A percentile compares a stretch with the other conserved stretches of the same genome.
These are phyloP conservation scores for Amanita pseudoporphyria DNA, from an alignment of 768 basidiomycete genomes.

Conservation along the genomic window DNA sequence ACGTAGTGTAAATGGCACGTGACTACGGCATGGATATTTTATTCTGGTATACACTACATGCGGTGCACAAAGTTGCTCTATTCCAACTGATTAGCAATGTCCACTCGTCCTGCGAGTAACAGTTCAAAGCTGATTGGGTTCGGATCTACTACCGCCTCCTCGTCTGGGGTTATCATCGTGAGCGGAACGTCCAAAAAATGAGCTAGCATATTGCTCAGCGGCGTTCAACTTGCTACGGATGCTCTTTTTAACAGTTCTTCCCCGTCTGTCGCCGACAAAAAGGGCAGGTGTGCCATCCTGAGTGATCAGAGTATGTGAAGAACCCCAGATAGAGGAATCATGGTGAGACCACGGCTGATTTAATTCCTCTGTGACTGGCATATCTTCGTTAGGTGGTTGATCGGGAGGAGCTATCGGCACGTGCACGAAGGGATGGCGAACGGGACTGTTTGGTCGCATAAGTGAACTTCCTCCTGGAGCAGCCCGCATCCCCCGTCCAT, in stretches of 20 bases:
- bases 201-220: conserved; percentile 61
- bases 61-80: neutral
- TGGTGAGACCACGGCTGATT: conserved; percentile 2
- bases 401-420: neutral
- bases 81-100: neutral
- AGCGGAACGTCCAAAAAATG: conserved; percentile 51
- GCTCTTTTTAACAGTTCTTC: conserved; percentile 54
- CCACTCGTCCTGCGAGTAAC: conserved; percentile 4
- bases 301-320: conserved; percentile 10
- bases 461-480: conserved; percentile 6
- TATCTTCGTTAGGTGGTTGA: neutral
- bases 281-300: conserved; percentile 13
- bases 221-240: conserved; percentile 58
- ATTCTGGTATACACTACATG: neutral
- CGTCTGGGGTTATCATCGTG: conserved; percentile 15
- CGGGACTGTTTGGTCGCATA: neutral
- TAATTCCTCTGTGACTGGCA: neutral
- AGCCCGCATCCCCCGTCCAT: conserved; percentile 46
- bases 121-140: neutral
- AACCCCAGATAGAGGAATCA: neutral
- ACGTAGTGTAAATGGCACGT: neutral
- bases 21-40: too few relatives aligned
- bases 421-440: neutral
- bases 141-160: conserved; percentile 10
- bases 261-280: conserved; percentile 34